Percentiles rank a stretch among this genome's conserved stretches.
phyloP scores from a whole-genome alignment of 2,329 filamentous ascomycete species.

The Phyllosticta ampelicida region DNA sequence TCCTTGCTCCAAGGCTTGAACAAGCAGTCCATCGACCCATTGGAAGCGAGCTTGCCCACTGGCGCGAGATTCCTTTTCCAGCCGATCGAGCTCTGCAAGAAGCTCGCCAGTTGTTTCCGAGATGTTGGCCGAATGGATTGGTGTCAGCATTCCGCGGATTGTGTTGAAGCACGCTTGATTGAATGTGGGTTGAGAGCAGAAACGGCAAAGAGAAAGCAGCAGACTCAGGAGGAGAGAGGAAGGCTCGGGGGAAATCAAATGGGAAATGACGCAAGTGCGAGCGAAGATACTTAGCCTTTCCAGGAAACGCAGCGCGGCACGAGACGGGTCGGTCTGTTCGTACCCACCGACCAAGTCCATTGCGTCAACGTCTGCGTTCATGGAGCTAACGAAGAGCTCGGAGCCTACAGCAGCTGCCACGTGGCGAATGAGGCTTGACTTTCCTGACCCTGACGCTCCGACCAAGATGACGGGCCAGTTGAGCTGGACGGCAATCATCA shows the following conservation, averaged over 20 bases:
- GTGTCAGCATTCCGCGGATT: constrained; percentile 1
- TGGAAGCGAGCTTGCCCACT: constrained; percentile 76
- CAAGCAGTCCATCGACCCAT: constrained; percentile 89
- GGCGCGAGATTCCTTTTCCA: constrained; percentile 44
- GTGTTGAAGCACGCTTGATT: not conserved
- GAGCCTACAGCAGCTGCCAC: constrained; percentile 71
- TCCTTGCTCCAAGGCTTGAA: constrained; percentile 74
- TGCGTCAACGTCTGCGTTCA: constrained; percentile 92
- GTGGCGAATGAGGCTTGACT: constrained; percentile 68
- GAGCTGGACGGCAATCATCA: constrained; percentile 78
- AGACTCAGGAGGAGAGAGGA: constrained; percentile 1
- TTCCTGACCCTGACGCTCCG: constrained; percentile 75
- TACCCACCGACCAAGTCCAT: constrained; percentile 97
- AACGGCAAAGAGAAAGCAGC: constrained; percentile 1
- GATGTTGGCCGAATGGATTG: not conserved
- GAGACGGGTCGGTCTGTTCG: constrained; percentile 78
- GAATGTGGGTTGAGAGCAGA: not conserved
- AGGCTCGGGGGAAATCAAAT: not conserved
- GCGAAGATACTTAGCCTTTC: constrained; percentile 43
- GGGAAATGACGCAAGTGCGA: constrained; percentile 34
- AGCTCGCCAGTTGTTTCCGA: constrained; percentile 17
- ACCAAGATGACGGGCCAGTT: constrained; percentile 84
- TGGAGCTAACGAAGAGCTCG: constrained; percentile 66
- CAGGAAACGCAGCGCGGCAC: constrained; percentile 55
- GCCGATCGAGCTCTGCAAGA: constrained; percentile 38